Conservation (phyloP, 208 protist species). For the Trichomonas gallinae region DNA sequence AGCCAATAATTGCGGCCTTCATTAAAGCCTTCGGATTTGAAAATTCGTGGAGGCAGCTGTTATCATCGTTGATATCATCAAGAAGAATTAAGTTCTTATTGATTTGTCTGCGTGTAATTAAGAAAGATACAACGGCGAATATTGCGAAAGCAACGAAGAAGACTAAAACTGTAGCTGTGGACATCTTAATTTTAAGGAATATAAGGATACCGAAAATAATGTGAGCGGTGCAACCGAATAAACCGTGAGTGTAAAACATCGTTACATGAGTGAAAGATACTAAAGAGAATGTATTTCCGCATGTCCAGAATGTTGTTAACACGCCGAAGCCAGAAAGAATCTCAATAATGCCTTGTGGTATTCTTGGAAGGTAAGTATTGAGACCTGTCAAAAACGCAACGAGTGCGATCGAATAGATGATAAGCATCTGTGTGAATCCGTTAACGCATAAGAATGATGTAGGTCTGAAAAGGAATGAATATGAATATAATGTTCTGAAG, state of each 20-base stretch:
- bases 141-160: neutral
- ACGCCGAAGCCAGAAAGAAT: neutral
- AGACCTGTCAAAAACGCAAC: neutral
- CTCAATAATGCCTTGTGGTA: neutral
- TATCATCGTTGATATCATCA: neutral
- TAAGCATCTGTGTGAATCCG: neutral
- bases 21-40: neutral
- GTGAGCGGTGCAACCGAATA: neutral
- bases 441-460: neutral
- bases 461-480: neutral
- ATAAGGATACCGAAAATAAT: neutral
- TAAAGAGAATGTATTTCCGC: neutral
- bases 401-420: neutral
- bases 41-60: neutral
- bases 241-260: neutral
- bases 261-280: neutral
- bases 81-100: neutral
- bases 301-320: neutral
- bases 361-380: neutral
- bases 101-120: neutral
- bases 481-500: neutral
- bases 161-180: neutral
- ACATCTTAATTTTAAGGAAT: neutral
- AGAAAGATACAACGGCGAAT: neutral
- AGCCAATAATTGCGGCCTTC: neutral